Conservation (phyloP, 176 grass and related monocot genomes). For the Stipa capillata region DNA sequence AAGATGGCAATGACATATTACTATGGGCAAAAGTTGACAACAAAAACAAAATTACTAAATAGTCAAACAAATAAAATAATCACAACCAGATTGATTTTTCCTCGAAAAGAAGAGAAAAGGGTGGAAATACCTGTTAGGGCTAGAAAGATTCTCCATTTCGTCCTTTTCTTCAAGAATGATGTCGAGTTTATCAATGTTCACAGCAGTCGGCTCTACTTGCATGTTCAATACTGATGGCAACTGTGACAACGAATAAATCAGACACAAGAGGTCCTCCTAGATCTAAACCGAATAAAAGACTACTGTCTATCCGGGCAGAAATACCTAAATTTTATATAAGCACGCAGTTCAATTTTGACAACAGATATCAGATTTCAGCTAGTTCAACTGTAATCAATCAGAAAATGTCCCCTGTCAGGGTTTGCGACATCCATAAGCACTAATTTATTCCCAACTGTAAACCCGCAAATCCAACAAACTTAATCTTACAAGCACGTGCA, state of each 20-base stretch:
- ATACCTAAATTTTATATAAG: no score
- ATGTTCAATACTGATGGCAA: neutral
- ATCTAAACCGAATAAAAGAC: neutral
- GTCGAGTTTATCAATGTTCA: neutral
- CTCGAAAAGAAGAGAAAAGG: neutral
- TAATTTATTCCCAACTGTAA: no score
- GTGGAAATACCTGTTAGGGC: neutral
- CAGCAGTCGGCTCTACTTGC: neutral
- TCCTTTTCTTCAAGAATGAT: neutral
- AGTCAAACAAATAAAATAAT: neutral
- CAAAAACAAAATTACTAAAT: neutral
- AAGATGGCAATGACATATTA: neutral
- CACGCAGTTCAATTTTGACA: no score
- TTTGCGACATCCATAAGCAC: no score
- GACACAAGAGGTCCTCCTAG: neutral
- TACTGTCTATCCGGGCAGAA: no score
- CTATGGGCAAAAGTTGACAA: neutral
- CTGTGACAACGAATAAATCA: neutral
- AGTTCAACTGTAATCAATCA: no score
- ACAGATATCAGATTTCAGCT: no score
- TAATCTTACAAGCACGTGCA: no score
- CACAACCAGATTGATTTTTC: neutral
- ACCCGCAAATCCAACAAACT: no score
- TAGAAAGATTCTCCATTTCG: neutral
- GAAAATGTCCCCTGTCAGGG: no score